Evolutionary conservation across 768 basidiomycete species (phyloP).

Genomic region (Hericium rajendrae): DNA sequence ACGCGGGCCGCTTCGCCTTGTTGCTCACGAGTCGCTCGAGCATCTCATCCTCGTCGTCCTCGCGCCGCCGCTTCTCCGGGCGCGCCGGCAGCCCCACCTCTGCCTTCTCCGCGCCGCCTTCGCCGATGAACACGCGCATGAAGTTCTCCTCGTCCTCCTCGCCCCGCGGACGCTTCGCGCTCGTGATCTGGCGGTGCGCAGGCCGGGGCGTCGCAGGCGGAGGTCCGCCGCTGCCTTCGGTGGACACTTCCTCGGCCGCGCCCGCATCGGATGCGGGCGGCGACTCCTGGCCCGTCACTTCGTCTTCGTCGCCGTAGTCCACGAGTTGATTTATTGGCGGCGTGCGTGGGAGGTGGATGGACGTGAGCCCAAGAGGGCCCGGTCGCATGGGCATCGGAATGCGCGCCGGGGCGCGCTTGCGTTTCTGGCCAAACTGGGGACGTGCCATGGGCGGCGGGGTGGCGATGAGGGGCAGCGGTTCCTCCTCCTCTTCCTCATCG

Average conservation of each 20-base stretch:
- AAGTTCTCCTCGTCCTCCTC: neutral
- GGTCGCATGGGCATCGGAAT: conserved; percentile 29
- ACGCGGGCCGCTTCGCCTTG: conserved; percentile 28
- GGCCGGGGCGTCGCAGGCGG: neutral
- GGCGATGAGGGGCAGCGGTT: conserved; percentile 23
- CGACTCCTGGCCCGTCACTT: conserved; percentile 36
- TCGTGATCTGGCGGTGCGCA: neutral
- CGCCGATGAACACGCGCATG: neutral
- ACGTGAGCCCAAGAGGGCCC: conserved; percentile 9
- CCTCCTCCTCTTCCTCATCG: conserved; percentile 61
- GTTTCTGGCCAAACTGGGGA: conserved; percentile 16
- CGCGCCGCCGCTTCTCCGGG: conserved; percentile 32
- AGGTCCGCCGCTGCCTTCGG: neutral
- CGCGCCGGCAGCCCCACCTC: conserved; percentile 30
- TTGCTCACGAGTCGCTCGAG: conserved; percentile 44
- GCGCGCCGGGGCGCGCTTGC: conserved; percentile 23
- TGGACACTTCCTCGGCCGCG: neutral
- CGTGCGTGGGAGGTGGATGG: conserved; percentile 31
- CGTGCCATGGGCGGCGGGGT: conserved; percentile 15
- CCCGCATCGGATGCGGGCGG: conserved; percentile 11
- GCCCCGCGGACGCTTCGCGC: neutral
- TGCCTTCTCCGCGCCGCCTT: conserved; percentile 6
- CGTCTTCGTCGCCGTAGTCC: conserved; percentile 73
- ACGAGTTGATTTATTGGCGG: conserved; percentile 54
- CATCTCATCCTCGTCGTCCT: conserved; percentile 64